Evolutionary conservation across 1,139 yeast species (phyloP), one percentile per base, ranked within the genome.

Genomic region (Suhomyces choctaworum): DNA sequence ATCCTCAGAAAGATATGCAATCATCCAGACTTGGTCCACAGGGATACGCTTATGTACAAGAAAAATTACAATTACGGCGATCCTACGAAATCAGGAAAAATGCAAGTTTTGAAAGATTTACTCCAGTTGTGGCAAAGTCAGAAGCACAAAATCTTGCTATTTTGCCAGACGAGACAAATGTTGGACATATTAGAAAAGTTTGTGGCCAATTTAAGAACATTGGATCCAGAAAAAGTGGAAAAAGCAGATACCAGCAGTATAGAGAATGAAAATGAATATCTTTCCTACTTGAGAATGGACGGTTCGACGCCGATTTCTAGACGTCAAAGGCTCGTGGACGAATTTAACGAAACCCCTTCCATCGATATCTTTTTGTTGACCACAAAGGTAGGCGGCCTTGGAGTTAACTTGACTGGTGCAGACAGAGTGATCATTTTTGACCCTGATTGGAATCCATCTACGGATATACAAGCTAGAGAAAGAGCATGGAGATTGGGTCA

Each of bases 401-500:
- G 98, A 15, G 87, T 92, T 2, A 92, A 92, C 57, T 61, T 92
- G 32, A 92, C 97, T 0, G 97, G 97, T 4, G 98, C 98, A 0
- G 92, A 89, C 50, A 65, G 98, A 34, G 96, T 92, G 5, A 88
- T 92, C 13, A 92, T 92, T 12, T 92, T 74, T 56, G 98, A 92
- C 53, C 98, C 98, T 0, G 98, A 92, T 58, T 92, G 98, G 98
- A 92, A 92, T 53, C 98, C 98, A 0, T 88, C 97, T 0, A 92
- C 97, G 0, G 98, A 92, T 64, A 76, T 92, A 45, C 98, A 92
- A 59, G 98, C 98, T 0, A 68, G 98, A 44, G 98, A 92, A 58
- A 64, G 98, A 33, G 97, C 97, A 0, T 92, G 98, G 98, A 70
- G 98, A 47, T 71, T 92, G 43, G 98, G 98, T 0, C 98, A 92